phyloP scores from a whole-genome alignment of 2,329 filamentous ascomycete species.

The Hymenoscyphus occultus region DNA sequence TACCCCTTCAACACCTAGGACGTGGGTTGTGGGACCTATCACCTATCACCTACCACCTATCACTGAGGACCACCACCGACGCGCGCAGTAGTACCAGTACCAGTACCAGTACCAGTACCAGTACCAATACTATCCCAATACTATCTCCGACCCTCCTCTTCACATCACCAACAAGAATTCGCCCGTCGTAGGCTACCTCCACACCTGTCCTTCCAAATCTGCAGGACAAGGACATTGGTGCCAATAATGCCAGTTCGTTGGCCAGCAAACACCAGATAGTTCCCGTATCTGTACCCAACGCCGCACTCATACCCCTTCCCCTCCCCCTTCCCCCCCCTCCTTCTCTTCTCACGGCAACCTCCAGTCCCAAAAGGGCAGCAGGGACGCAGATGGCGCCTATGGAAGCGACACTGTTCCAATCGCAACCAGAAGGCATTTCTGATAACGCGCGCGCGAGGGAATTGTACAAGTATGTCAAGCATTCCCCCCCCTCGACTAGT shows the following conservation, averaged over 20 bases:
- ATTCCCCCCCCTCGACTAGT: not conserved
- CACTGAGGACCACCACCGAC: no score
- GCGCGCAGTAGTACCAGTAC: no score
- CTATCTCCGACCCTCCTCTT: not conserved
- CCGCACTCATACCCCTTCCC: not conserved
- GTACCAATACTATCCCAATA: no score
- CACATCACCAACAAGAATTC: not conserved
- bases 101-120: no score
- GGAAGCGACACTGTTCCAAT: constrained; percentile 26
- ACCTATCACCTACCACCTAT: no score
- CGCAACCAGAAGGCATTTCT: constrained; percentile 32
- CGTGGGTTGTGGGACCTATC: no score
- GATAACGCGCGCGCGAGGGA: constrained; percentile 35
- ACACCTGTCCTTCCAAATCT: not conserved
- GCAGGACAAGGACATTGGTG: not conserved
- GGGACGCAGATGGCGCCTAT: constrained; percentile 30
- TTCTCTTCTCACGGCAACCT: not conserved
- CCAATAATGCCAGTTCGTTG: constrained; percentile 2
- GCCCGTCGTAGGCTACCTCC: not conserved
- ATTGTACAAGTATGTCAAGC: constrained; percentile 35
- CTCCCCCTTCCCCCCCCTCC: not conserved
- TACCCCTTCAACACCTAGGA: no score
- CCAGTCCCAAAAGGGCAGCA: not conserved
- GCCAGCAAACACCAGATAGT: not conserved
- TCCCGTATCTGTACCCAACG: not conserved